Percentiles rank a stretch among this genome's conserved stretches.
Conservation (phyloP, 768 basidiomycete genomes). For the Leccinellum rugosiceps region DNA sequence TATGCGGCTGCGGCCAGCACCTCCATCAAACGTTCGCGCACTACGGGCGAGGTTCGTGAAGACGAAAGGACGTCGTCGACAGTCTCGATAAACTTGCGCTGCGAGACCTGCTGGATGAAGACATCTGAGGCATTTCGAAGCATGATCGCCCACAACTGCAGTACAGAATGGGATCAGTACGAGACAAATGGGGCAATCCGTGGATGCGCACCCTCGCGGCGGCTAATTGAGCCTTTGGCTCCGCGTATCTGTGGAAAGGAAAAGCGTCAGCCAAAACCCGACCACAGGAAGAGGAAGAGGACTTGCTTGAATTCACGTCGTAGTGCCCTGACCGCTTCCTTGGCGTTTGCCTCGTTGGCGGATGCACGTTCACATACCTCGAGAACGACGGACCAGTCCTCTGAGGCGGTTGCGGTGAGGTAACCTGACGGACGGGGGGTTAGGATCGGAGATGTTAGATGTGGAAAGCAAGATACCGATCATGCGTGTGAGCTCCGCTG, state of each 20-base stretch:
- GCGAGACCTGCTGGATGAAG: conserved; percentile 66
- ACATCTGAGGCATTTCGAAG: conserved; percentile 72
- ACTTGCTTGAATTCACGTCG: conserved; percentile 82
- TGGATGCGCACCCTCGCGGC: conserved; percentile 61
- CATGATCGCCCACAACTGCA: conserved; percentile 87
- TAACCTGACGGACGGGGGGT: conserved; percentile 45
- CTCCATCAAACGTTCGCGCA: conserved; percentile 74
- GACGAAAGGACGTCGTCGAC: conserved; percentile 70
- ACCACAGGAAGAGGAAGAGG: background rate
- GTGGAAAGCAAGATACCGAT: conserved; percentile 47
- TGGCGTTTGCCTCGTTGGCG: conserved; percentile 65
- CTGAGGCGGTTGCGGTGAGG: conserved; percentile 72
- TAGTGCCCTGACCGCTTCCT: conserved; percentile 80
- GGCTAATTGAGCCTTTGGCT: conserved; percentile 70
- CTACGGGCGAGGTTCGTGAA: conserved; percentile 69
- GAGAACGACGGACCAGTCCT: conserved; percentile 78
- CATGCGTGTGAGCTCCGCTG: conserved; percentile 62
- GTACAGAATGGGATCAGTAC: background rate
- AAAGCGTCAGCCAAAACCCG: conserved; percentile 1
- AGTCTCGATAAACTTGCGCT: conserved; percentile 76
- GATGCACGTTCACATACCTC: conserved; percentile 87
- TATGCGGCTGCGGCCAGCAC: conserved; percentile 82
- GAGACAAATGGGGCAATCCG: background rate
- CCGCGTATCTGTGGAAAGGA: conserved; percentile 54
- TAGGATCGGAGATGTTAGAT: background rate